Conservation (phyloP, 305 asterid species). For the Andrographis paniculata region DNA sequence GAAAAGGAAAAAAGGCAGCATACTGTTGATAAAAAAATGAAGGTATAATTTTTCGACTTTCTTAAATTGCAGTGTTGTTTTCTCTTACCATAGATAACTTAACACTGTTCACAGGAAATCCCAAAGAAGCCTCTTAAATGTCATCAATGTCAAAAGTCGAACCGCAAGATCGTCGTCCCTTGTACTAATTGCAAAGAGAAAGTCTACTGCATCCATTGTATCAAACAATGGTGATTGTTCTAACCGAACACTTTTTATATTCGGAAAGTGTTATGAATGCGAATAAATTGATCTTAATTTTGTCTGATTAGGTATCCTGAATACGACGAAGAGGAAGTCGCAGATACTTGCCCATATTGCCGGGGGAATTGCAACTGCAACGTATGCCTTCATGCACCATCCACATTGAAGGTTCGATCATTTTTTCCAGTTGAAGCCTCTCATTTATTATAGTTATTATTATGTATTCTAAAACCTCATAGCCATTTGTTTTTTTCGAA, state of each 20-base stretch:
- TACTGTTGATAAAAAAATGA: constrained; percentile 21
- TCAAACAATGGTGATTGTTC: constrained; percentile 57
- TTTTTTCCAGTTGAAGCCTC: constrained; percentile 7
- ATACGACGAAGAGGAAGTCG: constrained; percentile 42
- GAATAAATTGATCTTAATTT: constrained; percentile 4
- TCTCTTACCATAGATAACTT: too few relatives aligned
- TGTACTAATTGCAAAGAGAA: constrained; percentile 53
- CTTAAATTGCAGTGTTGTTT: not conserved
- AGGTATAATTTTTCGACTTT: constrained; percentile 28
- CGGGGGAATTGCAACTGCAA: constrained; percentile 79
- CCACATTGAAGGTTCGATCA: constrained; percentile 43
- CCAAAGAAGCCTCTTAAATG: constrained; percentile 30
- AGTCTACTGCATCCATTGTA: constrained; percentile 65
- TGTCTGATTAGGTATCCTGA: constrained; percentile 57
- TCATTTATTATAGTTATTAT: not conserved
- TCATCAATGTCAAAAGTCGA: constrained; percentile 56
- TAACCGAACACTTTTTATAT: constrained; percentile 8
- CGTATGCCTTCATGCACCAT: constrained; percentile 60
- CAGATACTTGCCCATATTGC: constrained; percentile 71
- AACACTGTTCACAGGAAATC: constrained; percentile 36
- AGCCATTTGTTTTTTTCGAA: constrained; percentile 3
- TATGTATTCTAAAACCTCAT: not conserved
- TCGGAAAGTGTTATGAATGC: not conserved
- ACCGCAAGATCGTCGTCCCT: constrained; percentile 59
- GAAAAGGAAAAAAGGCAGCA: constrained; percentile 17